phyloP scores from a whole-genome alignment of 139 green algal genomes.

The Chlamydomonas incerta region DNA sequence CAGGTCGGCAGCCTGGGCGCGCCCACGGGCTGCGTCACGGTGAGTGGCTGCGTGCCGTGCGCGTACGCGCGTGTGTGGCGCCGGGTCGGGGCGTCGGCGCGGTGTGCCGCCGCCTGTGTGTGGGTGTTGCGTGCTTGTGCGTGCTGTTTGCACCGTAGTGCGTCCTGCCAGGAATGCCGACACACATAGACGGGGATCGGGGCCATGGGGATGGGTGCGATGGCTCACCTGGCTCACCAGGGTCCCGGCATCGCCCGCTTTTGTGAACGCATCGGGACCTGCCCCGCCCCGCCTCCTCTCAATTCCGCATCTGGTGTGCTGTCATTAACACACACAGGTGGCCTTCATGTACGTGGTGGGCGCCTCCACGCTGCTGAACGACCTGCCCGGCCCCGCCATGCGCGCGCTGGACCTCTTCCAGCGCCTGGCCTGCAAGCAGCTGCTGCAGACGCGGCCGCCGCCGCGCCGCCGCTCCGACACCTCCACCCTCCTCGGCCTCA shows the following conservation, averaged over 20 bases:
- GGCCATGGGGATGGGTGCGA: too few species aligned
- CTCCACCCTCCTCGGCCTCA: not conserved
- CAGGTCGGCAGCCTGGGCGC: conserved; percentile 14
- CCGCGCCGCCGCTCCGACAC: not conserved
- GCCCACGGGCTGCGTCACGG: not conserved
- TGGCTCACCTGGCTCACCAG: too few species aligned
- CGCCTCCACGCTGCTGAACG: conserved; percentile 33
- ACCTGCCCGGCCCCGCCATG: conserved; percentile 13
- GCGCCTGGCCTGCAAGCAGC: conserved; percentile 16
- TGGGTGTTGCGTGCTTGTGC: too few species aligned
- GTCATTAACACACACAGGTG: not conserved
- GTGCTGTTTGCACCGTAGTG: too few species aligned
- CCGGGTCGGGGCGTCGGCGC: not conserved
- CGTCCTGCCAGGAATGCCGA: too few species aligned
- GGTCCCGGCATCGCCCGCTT: too few species aligned
- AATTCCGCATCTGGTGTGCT: not conserved
- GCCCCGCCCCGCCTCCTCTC: not conserved
- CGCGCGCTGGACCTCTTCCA: conserved; percentile 28
- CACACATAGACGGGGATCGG: too few species aligned
- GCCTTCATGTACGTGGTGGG: conserved; percentile 28
- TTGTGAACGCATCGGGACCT: too few species aligned
- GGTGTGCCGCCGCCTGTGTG: not conserved
- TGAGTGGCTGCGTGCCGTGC: not conserved
- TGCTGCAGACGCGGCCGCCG: not conserved
- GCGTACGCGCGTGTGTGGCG: not conserved